Evolutionary conservation across 345 rosid species (phyloP).

Genomic region (Aegle marmelos): DNA sequence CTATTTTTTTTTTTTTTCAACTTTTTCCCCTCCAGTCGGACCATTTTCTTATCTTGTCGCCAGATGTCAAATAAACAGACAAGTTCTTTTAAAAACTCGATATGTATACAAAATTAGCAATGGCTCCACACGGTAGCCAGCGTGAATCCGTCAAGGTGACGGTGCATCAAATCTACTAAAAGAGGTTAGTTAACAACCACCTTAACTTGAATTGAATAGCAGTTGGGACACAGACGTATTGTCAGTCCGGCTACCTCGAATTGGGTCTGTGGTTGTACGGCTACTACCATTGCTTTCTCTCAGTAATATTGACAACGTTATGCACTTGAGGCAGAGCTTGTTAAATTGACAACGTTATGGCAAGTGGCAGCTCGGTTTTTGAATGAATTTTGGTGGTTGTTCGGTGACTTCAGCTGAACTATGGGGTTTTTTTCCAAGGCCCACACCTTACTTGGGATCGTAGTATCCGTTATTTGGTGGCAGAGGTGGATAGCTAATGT

Average conservation of each 20-base stretch:
- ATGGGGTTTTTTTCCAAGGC: too few relatives aligned
- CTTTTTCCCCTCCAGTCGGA: too few relatives aligned
- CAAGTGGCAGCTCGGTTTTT: too few relatives aligned
- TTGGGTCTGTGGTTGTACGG: background rate
- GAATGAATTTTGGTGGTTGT: too few relatives aligned
- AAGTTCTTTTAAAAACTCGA: background rate
- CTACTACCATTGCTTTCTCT: background rate
- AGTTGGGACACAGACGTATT: background rate
- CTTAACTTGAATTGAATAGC: background rate
- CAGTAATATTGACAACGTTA: too few relatives aligned
- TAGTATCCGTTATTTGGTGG: too few relatives aligned
- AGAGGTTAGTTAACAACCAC: too few relatives aligned
- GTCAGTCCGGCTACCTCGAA: background rate
- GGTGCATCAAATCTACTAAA: background rate
- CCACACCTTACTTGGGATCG: too few relatives aligned
- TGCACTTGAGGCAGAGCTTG: too few relatives aligned
- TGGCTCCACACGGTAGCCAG: background rate
- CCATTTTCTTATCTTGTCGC: background rate
- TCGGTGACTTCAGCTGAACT: too few relatives aligned
- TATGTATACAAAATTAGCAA: background rate
- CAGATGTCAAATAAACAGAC: background rate
- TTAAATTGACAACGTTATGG: too few relatives aligned
- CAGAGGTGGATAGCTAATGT: too few relatives aligned
- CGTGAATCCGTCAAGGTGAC: background rate
- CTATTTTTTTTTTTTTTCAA: background rate